phyloP scores from a whole-genome alignment of 768 basidiomycete genomes.

The Baorangia bicolor region DNA sequence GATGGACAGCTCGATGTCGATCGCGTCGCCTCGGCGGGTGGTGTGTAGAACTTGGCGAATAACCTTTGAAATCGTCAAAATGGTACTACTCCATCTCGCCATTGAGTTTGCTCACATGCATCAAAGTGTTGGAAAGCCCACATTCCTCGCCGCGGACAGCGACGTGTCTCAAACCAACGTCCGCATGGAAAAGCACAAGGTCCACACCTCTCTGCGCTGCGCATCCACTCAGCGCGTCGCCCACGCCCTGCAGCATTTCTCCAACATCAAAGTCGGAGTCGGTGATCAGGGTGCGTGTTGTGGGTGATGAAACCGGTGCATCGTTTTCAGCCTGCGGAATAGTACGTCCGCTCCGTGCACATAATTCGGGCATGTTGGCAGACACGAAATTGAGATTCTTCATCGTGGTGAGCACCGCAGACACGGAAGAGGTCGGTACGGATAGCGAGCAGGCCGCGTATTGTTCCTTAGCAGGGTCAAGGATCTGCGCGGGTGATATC shows the following conservation, averaged over 20 bases:
- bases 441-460: slow-evolving; percentile 86
- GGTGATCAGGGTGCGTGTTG: slow-evolving; percentile 15
- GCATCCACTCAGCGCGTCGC: slow-evolving; percentile 81
- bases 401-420: slow-evolving; percentile 88
- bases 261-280: slow-evolving; percentile 85
- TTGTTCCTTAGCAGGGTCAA: slow-evolving; percentile 93
- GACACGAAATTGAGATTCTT: slow-evolving; percentile 92
- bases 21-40: slow-evolving; percentile 70
- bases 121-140: slow-evolving; percentile 75
- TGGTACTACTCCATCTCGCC: not conserved
- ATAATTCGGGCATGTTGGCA: slow-evolving; percentile 64
- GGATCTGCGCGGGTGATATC: slow-evolving; percentile 83
- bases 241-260: slow-evolving; percentile 85
- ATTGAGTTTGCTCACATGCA: slow-evolving; percentile 63
- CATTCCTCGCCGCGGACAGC: slow-evolving; percentile 84
- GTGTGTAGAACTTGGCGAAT: slow-evolving; percentile 78
- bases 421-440: slow-evolving; percentile 84
- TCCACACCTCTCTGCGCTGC: slow-evolving; percentile 87
- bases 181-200: slow-evolving; percentile 86
- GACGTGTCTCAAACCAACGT: slow-evolving; percentile 84
- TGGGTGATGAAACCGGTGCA: slow-evolving; percentile 19
- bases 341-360: slow-evolving; percentile 16
- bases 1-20: slow-evolving; percentile 81
- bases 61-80: slow-evolving; percentile 49
- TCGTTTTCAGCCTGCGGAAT: slow-evolving; percentile 17